Base-by-base conservation (phyloP, 495 filamentous ascomycete genomes). In the Neurospora terricola region DNA sequence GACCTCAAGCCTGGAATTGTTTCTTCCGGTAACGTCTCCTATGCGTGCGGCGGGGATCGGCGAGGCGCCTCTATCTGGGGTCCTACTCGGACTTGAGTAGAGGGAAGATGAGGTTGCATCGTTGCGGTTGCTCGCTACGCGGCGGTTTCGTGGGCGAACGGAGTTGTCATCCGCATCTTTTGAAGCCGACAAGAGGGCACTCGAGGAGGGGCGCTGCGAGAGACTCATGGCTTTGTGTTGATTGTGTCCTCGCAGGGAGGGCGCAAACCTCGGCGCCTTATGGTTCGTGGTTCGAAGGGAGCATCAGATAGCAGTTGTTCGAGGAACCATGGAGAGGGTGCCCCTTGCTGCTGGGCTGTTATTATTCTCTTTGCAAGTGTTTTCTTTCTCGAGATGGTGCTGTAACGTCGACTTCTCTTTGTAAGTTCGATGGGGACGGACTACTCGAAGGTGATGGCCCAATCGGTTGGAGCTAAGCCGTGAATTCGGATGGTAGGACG, bases 1-100 rank as follows among this genome's bases (percentile, higher is more conserved):
- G 71, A 81, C 72, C 34, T 77, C 71, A 21, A 75, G 77, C 42
- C 78, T 76, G n/a, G 79, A 75, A 70, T 80, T 70, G 70, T 80
- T 81, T 45, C 78, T 78, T n/a, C 80, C 80, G 1, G 80, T 81
- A 39, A 78, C 77, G 2, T 75, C 73, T 6, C 80, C 80, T 48
- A 85, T 80, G 73, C 76, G 83, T 40, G 82, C 72, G 14, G 81
- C 75, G 3, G 84, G 83, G 75, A 86, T 84, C 23, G 83, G 81
- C 74, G 82, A 82, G 38, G 76, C 80, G 6, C 79, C 81, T 70
- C 84, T 78, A 23, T 75, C 80, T 3, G 76, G 77, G 4, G 79
- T 73, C 10, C 73, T 77, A 36, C 75, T 75, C 4, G 77, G 76
- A n/a, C 71, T 81, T 16, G 80, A 77, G 12, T 75, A 48, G 14